Evolutionary conservation across 164 flowering plant species (phyloP).

Genomic region (Santalum album): DNA sequence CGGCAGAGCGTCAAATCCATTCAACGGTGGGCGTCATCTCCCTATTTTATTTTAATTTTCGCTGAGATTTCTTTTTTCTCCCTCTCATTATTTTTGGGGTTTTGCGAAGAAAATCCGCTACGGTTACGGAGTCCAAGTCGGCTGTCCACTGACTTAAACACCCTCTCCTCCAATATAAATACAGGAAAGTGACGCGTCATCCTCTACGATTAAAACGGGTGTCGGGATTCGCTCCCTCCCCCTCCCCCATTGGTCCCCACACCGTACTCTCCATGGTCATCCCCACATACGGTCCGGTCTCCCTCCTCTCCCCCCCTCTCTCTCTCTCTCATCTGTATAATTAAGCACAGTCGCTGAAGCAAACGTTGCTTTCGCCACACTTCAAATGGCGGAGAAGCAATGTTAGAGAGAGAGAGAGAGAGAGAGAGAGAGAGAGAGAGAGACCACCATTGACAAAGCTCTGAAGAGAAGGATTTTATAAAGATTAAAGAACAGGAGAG

Average conservation of each 20-base stretch:
- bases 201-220: constrained; percentile 13
- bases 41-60: too few species aligned
- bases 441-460: constrained; percentile 16
- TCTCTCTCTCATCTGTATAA: constrained; percentile 8
- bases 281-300: not conserved
- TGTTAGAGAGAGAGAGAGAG: constrained; percentile 8
- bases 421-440: constrained; percentile 7
- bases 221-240: constrained; percentile 17
- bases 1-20: too few species aligned
- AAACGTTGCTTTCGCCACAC: constrained; percentile 1
- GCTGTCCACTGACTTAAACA: too few species aligned
- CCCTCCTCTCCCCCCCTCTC: not conserved
- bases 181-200: constrained; percentile 21
- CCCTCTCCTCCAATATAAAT: constrained; percentile 9
- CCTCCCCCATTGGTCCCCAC: constrained; percentile 10
- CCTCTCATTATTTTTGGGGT: too few species aligned
- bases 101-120: too few species aligned
- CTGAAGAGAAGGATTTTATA: too few species aligned
- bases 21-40: too few species aligned
- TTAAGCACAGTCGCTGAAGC: not conserved
- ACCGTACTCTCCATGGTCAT: constrained; percentile 2
- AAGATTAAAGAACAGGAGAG: not conserved
- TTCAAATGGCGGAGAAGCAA: constrained; percentile 18
- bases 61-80: too few species aligned
- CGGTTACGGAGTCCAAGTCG: too few species aligned